phyloP scores from a whole-genome alignment of 371 early-diverging fungal species.

The Rhizopus arrhizus region DNA sequence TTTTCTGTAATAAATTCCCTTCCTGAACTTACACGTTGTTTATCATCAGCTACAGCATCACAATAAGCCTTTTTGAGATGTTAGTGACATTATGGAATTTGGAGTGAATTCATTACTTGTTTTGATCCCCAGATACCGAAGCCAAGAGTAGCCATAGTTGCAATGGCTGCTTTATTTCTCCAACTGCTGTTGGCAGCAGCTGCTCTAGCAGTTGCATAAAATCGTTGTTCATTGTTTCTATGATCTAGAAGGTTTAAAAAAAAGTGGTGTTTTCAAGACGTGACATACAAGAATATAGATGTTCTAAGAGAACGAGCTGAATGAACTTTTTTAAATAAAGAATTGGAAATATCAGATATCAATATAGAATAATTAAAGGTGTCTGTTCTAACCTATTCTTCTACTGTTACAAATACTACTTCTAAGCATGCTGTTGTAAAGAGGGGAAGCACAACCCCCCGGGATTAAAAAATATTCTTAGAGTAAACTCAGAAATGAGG shows the following conservation, averaged over 20 bases:
- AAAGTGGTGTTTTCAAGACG: neutral
- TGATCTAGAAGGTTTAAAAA: neutral
- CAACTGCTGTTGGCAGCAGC: slow-evolving; percentile 12
- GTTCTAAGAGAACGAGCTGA: neutral
- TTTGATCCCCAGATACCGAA: slow-evolving; percentile 15
- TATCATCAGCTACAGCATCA: slow-evolving; percentile 37
- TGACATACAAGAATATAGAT: slow-evolving; percentile 1
- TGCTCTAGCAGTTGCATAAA: slow-evolving; percentile 16
- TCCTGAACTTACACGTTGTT: slow-evolving; percentile 34
- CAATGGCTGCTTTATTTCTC: slow-evolving; percentile 24
- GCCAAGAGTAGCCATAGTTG: slow-evolving; percentile 18
- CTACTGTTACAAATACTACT: neutral
- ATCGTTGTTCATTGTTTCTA: slow-evolving; percentile 12
- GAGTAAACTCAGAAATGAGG: too few relatives aligned
- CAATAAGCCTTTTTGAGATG: slow-evolving; percentile 24
- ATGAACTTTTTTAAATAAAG: neutral
- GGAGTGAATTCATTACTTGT: slow-evolving; percentile 11
- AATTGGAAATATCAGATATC: too few relatives aligned
- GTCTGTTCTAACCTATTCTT: neutral
- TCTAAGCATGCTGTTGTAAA: neutral
- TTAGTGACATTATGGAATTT: neutral
- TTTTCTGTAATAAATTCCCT: neutral
- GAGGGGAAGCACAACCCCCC: neutral
- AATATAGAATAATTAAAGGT: too few relatives aligned
- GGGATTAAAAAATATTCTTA: too few relatives aligned